Evolutionary conservation across 371 early-diverging fungal species (phyloP), one percentile per base, ranked within the genome.

Genomic region (Funneliformis caledonium): DNA sequence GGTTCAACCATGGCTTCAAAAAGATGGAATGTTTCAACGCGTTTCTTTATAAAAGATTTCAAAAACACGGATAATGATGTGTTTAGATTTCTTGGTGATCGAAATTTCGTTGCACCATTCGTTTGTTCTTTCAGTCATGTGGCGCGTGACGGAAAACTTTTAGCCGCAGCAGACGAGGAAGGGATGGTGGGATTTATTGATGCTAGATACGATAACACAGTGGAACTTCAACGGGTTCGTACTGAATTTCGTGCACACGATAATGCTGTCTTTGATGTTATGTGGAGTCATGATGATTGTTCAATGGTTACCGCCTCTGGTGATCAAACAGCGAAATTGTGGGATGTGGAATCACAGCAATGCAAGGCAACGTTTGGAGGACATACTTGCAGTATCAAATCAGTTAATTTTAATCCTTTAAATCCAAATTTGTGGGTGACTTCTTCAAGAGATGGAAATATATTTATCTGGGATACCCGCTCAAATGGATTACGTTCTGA

Each of bases 101-200:
- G 42, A 47, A 45, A 76, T 48, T 52, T 77, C 3, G 50, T 68
- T 61, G 61, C 80, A 12, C 82, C 80, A 61, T 80, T 80, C 31
- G 80, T 64, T 10, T 82, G 80, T 37, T 72, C 80, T 12, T 80
- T 76, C 48, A 80, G 70, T 76, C 80, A 82, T 77, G 87, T 50
- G 43, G 82, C 69, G 9, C 78, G 82, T n/a, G 86, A 82, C 31
- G 91, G 91, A 10, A 85, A 88, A 64, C 65, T 86, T 14, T 61
- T 93, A 60, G 92, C 93, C 9, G 89, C 91, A n/a, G 88, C 88
- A 10, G 92, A 93, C 77, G 93, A 93, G 82, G 90, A 87, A 16
- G 91, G 92, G n/a, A 84, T 83, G 9, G 76, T 92, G 2, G 82
- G 87, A 2, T 60, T 93, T 2, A 72, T 93, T 16, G 83, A 91